These are phyloP conservation scores for Colletotrichum falcatum DNA, from an alignment of 2,329 filamentous ascomycete species.

Conservation along the genomic window DNA sequence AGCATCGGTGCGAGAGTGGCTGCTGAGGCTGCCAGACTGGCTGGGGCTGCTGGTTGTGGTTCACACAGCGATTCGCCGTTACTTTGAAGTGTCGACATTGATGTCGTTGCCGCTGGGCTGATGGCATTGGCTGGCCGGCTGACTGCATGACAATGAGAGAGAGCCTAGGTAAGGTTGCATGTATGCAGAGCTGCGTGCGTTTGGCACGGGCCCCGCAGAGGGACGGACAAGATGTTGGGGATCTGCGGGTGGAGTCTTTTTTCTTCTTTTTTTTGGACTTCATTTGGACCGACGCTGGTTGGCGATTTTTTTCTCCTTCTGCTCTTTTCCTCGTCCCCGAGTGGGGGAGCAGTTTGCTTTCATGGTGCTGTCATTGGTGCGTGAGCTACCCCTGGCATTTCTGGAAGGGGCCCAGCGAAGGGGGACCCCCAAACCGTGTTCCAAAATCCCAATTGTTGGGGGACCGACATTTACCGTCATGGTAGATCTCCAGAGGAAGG, in stretches of 20 bases:
- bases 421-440: constrained; percentile 32
- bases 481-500: constrained; percentile 8
- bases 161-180: not conserved
- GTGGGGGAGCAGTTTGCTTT: constrained; percentile 35
- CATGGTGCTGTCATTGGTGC: constrained; percentile 15
- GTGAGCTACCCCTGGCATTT: constrained; percentile 34
- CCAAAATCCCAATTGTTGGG: constrained; percentile 40
- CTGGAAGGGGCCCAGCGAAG: constrained; percentile 37
- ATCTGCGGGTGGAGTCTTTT: constrained; percentile 51
- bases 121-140: not conserved
- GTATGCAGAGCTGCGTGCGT: not conserved
- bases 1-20: not conserved
- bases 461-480: constrained; percentile 30
- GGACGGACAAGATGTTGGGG: constrained; percentile 58
- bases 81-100: not conserved
- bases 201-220: constrained; percentile 31
- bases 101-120: constrained; percentile 18
- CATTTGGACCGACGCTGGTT: constrained; percentile 36
- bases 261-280: constrained; percentile 30
- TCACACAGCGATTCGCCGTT: no score
- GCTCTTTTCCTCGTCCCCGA: constrained; percentile 2
- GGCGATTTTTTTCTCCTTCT: constrained; percentile 27
- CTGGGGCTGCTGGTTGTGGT: not conserved
- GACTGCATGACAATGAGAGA: not conserved
- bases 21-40: not conserved